phyloP scores from a whole-genome alignment of 768 basidiomycete genomes.

The Dentipellis sp. region DNA sequence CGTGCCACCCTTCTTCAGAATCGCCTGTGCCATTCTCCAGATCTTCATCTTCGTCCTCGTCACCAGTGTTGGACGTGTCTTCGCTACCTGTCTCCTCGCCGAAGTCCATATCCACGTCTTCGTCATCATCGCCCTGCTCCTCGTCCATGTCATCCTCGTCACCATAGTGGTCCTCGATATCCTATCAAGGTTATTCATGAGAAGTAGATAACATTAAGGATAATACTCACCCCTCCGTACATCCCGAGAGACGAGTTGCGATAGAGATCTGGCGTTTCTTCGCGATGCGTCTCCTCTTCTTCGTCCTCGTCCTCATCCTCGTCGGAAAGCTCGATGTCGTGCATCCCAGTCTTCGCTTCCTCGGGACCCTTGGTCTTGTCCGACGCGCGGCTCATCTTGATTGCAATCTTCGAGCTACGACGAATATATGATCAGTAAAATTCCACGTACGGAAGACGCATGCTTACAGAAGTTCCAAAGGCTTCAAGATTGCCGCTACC shows the following conservation, averaged over 20 bases:
- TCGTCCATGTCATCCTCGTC: slow-evolving; percentile 75
- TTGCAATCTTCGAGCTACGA: slow-evolving; percentile 86
- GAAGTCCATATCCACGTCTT: slow-evolving; percentile 83
- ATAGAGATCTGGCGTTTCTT: slow-evolving; percentile 89
- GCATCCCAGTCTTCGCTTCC: slow-evolving; percentile 31
- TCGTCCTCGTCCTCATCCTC: slow-evolving; percentile 55
- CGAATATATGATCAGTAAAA: slow-evolving; percentile 50
- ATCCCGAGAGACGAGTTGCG: slow-evolving; percentile 95
- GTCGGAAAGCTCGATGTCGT: slow-evolving; percentile 39
- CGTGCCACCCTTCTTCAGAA: slow-evolving; percentile 53
- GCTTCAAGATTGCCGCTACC: slow-evolving; percentile 81
- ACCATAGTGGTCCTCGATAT: slow-evolving; percentile 76
- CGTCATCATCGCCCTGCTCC: slow-evolving; percentile 72
- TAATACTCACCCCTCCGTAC: slow-evolving; percentile 67
- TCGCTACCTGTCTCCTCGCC: slow-evolving; percentile 79
- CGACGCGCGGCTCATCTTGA: slow-evolving; percentile 87
- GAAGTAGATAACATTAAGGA: not conserved
- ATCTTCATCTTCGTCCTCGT: slow-evolving; percentile 58
- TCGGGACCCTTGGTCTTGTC: slow-evolving; percentile 54
- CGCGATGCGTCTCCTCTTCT: slow-evolving; percentile 44
- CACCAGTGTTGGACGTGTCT: slow-evolving; percentile 69
- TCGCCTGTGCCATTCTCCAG: slow-evolving; percentile 49
- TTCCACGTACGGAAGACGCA: slow-evolving; percentile 54
- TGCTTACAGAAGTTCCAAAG: slow-evolving; percentile 81
- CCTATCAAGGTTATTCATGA: slow-evolving; percentile 33